Evolutionary conservation across 306 rosid species (phyloP).

Genomic region (Bauhinia variegata): DNA sequence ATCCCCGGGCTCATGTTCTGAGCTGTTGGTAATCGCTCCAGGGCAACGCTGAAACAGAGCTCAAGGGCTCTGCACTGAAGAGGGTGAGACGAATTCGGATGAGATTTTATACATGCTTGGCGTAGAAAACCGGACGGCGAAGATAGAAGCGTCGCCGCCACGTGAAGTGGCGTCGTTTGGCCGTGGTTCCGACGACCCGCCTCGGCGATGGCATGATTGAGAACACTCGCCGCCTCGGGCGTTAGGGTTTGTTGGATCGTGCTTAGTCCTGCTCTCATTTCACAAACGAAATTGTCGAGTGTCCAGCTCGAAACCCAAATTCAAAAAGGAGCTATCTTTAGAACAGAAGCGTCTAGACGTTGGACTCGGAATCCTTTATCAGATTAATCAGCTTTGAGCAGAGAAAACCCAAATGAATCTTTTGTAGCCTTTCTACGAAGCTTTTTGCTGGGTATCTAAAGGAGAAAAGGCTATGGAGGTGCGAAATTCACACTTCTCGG

Average conservation of each 20-base stretch:
- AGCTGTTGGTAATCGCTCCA: conserved; percentile 86
- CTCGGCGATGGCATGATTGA: conserved; percentile 89
- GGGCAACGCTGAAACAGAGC: conserved; percentile 93
- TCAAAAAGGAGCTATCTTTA: too few relatives aligned
- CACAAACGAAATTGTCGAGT: conserved; percentile 5
- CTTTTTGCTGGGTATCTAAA: conserved; percentile 36
- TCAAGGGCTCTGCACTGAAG: conserved; percentile 96
- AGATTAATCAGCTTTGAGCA: background rate
- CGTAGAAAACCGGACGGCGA: conserved; percentile 84
- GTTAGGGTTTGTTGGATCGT: conserved; percentile 98
- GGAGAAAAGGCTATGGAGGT: conserved; percentile 12
- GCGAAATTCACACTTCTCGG: conserved; percentile 39
- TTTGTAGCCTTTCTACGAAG: conserved; percentile 12
- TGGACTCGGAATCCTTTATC: background rate
- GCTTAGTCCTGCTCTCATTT: conserved; percentile 96
- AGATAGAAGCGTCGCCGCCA: conserved; percentile 80
- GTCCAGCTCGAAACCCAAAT: conserved; percentile 22
- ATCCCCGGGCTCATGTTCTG: conserved; percentile 57
- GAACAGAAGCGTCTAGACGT: background rate
- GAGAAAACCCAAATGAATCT: conserved; percentile 26
- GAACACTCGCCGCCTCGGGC: conserved; percentile 92
- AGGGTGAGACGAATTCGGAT: conserved; percentile 93
- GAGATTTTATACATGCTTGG: conserved; percentile 94
- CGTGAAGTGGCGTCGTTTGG: conserved; percentile 95
- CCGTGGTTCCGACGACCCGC: conserved; percentile 93